phyloP scores from a whole-genome alignment of 2,329 filamentous ascomycete genomes.

The Plenodomus lindquistii region DNA sequence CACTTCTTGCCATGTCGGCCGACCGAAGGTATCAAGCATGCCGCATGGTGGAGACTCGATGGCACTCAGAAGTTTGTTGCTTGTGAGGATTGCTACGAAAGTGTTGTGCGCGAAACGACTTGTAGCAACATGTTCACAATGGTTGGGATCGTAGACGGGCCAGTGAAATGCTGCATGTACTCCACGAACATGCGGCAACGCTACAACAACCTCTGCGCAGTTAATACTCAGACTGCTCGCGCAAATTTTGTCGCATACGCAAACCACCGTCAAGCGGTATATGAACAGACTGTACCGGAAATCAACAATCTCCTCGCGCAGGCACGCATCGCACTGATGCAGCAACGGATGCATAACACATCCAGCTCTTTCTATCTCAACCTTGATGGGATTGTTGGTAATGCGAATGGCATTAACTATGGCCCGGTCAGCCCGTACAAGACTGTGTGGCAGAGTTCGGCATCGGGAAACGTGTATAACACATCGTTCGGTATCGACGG shows the following conservation, averaged over 20 bases:
- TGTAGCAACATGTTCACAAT: not conserved
- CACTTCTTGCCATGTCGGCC: not conserved
- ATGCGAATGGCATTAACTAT: not conserved
- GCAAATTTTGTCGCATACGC: not conserved
- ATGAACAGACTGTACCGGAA: not conserved
- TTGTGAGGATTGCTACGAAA: not conserved
- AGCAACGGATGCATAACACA: not conserved
- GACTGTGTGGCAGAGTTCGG: not conserved
- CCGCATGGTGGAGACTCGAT: not conserved
- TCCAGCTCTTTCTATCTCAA: not conserved
- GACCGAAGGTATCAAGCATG: not conserved
- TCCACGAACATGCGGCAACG: not conserved
- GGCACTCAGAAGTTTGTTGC: not conserved
- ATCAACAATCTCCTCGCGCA: not conserved
- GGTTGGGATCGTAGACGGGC: not conserved
- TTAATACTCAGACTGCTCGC: not conserved
- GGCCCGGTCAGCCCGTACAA: not conserved
- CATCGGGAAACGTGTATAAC: not conserved
- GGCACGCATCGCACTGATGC: not conserved
- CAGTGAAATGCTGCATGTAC: not conserved
- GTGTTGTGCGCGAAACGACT: not conserved
- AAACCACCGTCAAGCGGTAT: not conserved
- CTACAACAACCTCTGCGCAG: not conserved
- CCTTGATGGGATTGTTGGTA: not conserved
- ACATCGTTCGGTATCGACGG: not conserved